Percentiles rank a stretch among this genome's conserved stretches.
Evolutionary conservation across 495 filamentous ascomycete genomes (phyloP).

Genomic region (Penicillium nucicola): DNA sequence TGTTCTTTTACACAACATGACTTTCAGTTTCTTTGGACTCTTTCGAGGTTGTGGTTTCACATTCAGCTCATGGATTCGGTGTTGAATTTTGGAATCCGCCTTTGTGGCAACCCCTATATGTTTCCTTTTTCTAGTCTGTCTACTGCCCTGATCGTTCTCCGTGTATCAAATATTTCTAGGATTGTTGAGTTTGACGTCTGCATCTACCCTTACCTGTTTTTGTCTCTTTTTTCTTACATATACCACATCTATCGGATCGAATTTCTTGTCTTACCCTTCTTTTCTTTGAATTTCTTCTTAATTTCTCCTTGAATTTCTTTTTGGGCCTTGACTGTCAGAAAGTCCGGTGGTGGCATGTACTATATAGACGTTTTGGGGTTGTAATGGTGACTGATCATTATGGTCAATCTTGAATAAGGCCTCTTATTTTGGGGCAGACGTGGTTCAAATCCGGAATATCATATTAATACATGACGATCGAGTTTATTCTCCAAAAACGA

Average conservation of each 20-base stretch:
- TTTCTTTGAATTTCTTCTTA: neutral
- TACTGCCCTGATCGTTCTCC: neutral
- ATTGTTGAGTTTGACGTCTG: neutral
- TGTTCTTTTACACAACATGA: neutral
- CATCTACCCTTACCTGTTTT: neutral
- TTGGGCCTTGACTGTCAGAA: neutral
- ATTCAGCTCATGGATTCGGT: neutral
- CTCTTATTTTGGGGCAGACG: no score
- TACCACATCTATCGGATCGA: slow-evolving; percentile 4
- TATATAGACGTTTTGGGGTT: neutral
- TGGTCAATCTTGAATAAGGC: neutral
- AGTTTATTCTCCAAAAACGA: no score
- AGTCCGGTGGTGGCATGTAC: neutral
- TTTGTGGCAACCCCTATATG: neutral
- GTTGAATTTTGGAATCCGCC: neutral
- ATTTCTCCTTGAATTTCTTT: neutral
- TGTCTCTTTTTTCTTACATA: neutral
- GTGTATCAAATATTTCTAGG: slow-evolving; percentile 4
- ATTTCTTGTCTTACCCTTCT: neutral
- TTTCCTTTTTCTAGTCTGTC: neutral
- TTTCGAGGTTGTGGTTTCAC: neutral
- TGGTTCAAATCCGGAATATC: no score
- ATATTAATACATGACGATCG: no score
- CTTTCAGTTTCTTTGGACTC: neutral
- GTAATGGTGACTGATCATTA: neutral